Evolutionary conservation across 2,329 filamentous ascomycete genomes (phyloP), one percentile per base, ranked within the genome.

Genomic region (Paraphoma sp.): DNA sequence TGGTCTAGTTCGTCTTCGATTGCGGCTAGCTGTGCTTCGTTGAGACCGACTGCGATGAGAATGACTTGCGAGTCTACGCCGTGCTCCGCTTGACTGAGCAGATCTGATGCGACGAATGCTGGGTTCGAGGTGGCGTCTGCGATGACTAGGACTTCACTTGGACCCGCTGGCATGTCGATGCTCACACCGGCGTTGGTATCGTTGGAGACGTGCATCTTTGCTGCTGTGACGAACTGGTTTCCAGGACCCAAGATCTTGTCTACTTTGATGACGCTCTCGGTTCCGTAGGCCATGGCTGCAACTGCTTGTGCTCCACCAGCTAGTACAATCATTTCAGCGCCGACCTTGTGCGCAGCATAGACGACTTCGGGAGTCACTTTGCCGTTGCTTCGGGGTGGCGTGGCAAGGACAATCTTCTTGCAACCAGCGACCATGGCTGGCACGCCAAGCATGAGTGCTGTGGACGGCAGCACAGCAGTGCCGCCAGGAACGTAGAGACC

Each of bases 241-340:
- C 95, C 95, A 2, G 95, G 95, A 0, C 95, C 95, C 11, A 98
- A 87, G 67, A 99, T 97, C 86, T 99, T 99, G 83, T 99, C 95
- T 7, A 99, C 95, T 82, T 99, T 99, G 77, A 84, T 91, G 48
- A 99, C 87, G 67, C 89, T 94, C 78, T 97, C 90, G 0, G 95
- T 99, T 46, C 95, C 95, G 79, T 99, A 99, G 2, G 95, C 95
- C 89, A 99, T 90, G 46, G 95, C 95, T 17, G 94, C 95, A 38
- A 99, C 89, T 43, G 95, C 95, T 80, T 99, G 95, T 0, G 94
- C 95, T 60, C 95, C 95, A 59, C 95, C 95, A 10, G 95, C 95
- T 28, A 99, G 86, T 5, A 99, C 94, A 67, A 99, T 98, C 72
- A 91, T 92, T 79, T 97, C 92, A 1, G 95, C 95, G 48, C 94